Conservation (phyloP, 2,329 filamentous ascomycete genomes). For the Dactylellina sp. region DNA sequence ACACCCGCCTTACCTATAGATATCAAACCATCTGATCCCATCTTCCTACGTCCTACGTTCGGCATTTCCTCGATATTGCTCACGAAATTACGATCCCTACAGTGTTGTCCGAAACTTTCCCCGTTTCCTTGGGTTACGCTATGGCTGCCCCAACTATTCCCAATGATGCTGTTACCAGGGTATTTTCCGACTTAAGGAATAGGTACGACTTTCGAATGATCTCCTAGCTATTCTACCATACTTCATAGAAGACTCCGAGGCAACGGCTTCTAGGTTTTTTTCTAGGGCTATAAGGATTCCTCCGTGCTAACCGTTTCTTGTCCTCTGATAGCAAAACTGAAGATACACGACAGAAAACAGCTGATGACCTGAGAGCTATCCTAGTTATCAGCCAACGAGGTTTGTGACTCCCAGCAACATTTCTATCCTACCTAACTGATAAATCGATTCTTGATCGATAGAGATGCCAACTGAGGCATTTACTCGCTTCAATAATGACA, state of each 20-base stretch:
- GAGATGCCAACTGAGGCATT: constrained; percentile 87
- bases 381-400: constrained; percentile 66
- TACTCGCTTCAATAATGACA: constrained; percentile 74
- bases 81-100: neutral
- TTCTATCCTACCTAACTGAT: constrained; percentile 4
- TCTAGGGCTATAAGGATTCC: neutral
- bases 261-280: neutral
- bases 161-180: constrained; percentile 44
- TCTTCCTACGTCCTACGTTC: neutral
- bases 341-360: constrained; percentile 65
- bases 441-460: constrained; percentile 61
- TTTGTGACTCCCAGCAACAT: constrained; percentile 59
- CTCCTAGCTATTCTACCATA: neutral
- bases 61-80: neutral
- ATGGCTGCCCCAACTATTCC: constrained; percentile 42
- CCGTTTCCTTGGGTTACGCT: neutral
- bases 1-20: neutral
- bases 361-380: constrained; percentile 64
- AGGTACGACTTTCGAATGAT: constrained; percentile 26
- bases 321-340: constrained; percentile 63
- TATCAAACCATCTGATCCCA: neutral
- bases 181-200: constrained; percentile 53
- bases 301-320: neutral
- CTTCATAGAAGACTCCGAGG: neutral
- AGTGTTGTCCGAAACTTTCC: too few relatives aligned